These are phyloP conservation scores for Adansonia grandidieri DNA, from an alignment of 441 rosid species.

Conservation along the genomic window DNA sequence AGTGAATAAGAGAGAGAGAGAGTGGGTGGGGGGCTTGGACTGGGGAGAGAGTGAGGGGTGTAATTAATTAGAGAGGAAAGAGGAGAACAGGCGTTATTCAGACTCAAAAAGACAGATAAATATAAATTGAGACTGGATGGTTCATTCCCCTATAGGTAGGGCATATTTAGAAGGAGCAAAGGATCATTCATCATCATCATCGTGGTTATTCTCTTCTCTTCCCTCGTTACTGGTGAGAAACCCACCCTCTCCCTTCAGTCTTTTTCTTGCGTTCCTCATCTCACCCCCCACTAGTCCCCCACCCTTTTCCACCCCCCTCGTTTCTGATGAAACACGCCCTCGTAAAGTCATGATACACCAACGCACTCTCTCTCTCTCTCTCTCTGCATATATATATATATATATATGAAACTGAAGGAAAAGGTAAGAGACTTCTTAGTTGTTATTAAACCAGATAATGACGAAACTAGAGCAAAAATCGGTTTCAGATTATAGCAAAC, in stretches of 20 bases:
- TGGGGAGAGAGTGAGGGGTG: conserved; percentile 33
- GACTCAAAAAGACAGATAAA: neutral
- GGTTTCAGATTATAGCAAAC: conserved; percentile 24
- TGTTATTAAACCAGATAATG: conserved; percentile 18
- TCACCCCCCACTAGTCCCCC: conserved; percentile 18
- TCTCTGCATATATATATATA: neutral
- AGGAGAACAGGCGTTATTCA: conserved; percentile 20
- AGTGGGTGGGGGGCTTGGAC: too few species aligned
- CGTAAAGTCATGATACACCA: neutral
- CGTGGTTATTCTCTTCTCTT: conserved; percentile 39
- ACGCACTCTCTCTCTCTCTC: conserved; percentile 14
- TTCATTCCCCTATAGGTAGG: conserved; percentile 28
- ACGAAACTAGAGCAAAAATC: conserved; percentile 27
- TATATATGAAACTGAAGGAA: neutral
- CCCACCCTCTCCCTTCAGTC: conserved; percentile 28
- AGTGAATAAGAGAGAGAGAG: conserved; percentile 51
- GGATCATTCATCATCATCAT: conserved; percentile 32
- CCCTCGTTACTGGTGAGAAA: conserved; percentile 49
- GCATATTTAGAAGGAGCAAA: conserved; percentile 29
- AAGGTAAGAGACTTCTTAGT: neutral
- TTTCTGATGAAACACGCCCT: conserved; percentile 34
- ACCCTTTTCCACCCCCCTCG: conserved; percentile 31
- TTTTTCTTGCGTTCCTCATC: conserved; percentile 30
- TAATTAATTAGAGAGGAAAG: conserved; percentile 36
- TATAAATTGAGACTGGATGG: conserved; percentile 35